Evolutionary conservation across 768 basidiomycete species (phyloP), one percentile per base, ranked within the genome.

Genomic region (Trametes punicea): DNA sequence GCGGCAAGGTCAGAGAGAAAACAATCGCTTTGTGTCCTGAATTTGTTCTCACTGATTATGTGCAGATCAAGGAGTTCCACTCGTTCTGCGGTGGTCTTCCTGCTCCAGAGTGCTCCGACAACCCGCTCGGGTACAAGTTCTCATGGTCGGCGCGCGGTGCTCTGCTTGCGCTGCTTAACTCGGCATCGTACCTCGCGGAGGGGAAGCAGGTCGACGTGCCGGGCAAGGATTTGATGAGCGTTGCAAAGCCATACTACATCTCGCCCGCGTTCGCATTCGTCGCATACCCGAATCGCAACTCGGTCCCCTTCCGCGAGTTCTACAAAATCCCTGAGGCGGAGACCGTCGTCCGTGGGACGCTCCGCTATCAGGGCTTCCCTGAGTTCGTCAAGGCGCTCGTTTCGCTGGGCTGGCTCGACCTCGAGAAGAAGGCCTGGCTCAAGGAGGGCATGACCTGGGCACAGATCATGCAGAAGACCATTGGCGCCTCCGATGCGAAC

Each of bases 41-140:
- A 42, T 42, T 15, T 26, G 30, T 2, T 16, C 26, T 1, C 7
- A 20, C n/a, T 53, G 44, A 56, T 61, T 13, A 58, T 31, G 11
- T 46, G 6, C 59, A 92, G 90, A 78, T 96, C 73, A 94, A 90
- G 68, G 76, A 89, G 62, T 98, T 98, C 82, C 74, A 88, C 52
- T 94, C 91, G 0, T 97, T 93, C 81, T 98, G 96, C 62, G 94
- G 95, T 68, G 96, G 96, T 56, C 88, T 98, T 45, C 94, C 95
- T 45, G 92, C 94, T 0, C 91, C 93, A 6, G 87, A 92, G 65
- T 88, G 88, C 67, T 83, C 93, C 4, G 85, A 86, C 67, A 99
- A 98, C 76, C 94, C 97, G 2, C 87, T 98, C 54, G 96, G 96
- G 10, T 99, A 98, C 84, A 98, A 98, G 72, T 98, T 99, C 77